Conservation (phyloP, 1,139 yeast genomes). For the Maudiozyma humilis region DNA sequence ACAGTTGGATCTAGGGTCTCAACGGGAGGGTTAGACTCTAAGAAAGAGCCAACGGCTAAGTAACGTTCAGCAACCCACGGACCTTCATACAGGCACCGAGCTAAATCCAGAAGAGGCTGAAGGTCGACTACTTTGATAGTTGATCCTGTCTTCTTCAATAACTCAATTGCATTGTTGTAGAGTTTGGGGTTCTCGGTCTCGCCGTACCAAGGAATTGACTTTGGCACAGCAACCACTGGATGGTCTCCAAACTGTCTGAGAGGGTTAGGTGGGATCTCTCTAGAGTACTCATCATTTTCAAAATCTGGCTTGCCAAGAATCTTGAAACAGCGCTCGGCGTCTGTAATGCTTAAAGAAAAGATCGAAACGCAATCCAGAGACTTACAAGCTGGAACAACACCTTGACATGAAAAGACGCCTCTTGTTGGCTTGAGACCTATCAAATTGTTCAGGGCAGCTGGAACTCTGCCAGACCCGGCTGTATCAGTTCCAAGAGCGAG, state of each 20-base stretch:
- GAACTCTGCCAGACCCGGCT: constrained; percentile 97
- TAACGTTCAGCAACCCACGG: constrained; percentile 98
- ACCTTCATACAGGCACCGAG: constrained; percentile 88
- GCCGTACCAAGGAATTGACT: constrained; percentile 65
- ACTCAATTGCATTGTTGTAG: constrained; percentile 52
- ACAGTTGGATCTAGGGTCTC: constrained; percentile 77
- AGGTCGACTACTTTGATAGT: constrained; percentile 59
- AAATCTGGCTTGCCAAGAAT: constrained; percentile 65
- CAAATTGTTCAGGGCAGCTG: constrained; percentile 89
- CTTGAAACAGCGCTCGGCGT: constrained; percentile 70
- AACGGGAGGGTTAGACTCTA: constrained; percentile 65
- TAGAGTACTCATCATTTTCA: constrained; percentile 71
- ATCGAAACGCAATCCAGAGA: constrained; percentile 88
- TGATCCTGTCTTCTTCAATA: constrained; percentile 48
- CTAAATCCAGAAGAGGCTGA: constrained; percentile 66
- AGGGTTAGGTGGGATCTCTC: constrained; percentile 63
- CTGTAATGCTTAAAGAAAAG: constrained; percentile 66
- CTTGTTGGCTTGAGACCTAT: constrained; percentile 88
- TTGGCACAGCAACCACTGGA: constrained; percentile 73
- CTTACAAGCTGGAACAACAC: constrained; percentile 96
- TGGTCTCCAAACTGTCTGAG: constrained; percentile 45
- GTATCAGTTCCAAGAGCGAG: constrained; percentile 90
- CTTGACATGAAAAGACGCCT: constrained; percentile 75
- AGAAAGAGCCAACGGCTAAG: constrained; percentile 69
- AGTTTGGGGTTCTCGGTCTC: constrained; percentile 69